Evolutionary conservation across 352 stramenopile genomes (phyloP).

Genomic region (Sclerospora graminicola): DNA sequence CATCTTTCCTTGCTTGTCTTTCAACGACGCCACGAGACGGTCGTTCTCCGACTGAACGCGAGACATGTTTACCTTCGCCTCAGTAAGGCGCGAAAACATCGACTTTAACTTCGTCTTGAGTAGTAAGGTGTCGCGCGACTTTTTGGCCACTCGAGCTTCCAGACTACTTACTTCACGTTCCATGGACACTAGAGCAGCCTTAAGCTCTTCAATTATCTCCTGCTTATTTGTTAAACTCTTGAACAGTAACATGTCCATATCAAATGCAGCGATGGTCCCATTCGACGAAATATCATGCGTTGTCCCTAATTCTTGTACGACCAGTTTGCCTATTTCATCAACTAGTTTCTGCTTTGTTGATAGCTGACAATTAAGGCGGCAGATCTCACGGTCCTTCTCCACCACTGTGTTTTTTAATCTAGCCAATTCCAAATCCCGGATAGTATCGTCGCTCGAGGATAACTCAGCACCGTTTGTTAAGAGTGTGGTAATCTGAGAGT

Average conservation of each 20-base stretch:
- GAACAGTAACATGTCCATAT: conserved; percentile 72
- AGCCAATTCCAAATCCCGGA: conserved; percentile 30
- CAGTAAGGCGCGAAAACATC: conserved; percentile 38
- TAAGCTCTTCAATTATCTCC: conserved; percentile 52
- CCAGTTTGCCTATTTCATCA: conserved; percentile 57
- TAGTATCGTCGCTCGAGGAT: conserved; percentile 17
- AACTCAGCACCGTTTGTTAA: conserved; percentile 26
- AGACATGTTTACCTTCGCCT: conserved; percentile 30
- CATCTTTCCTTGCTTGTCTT: conserved; percentile 53
- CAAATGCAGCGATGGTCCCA: conserved; percentile 10
- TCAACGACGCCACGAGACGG: conserved; percentile 30
- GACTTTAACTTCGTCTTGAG: conserved; percentile 51
- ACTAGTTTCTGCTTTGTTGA: conserved; percentile 75
- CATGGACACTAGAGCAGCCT: conserved; percentile 48
- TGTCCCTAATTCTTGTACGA: conserved; percentile 41
- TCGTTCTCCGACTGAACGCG: conserved; percentile 53
- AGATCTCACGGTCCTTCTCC: conserved; percentile 80
- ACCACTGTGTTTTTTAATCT: conserved; percentile 35
- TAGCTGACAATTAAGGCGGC: conserved; percentile 64
- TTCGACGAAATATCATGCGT: conserved; percentile 4
- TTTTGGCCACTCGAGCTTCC: conserved; percentile 38
- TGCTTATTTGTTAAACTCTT: conserved; percentile 62
- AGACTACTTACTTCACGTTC: conserved; percentile 56
- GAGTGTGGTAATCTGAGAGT: conserved; percentile 34
- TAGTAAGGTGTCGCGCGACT: conserved; percentile 42